Evolutionary conservation across 805 yeast species (phyloP), one percentile per base, ranked within the genome.

Genomic region (Alloascoidea africana): DNA sequence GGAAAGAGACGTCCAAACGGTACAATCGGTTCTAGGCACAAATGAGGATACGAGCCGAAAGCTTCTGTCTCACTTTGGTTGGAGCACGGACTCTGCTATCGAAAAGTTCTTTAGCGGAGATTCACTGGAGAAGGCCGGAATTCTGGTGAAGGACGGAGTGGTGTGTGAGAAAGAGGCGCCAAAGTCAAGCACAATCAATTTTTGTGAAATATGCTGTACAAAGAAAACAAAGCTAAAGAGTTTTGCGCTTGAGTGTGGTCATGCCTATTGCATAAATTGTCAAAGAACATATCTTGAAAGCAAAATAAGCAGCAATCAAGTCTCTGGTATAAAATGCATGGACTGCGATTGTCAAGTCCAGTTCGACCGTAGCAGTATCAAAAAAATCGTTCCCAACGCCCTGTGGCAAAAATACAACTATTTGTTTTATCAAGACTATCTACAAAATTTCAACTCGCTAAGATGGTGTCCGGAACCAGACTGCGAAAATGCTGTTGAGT

Each of bases 381-480:
- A 58, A 53, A 55, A 34, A 53, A 54, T 44, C 52, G 48, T 37
- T 49, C 41, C 27, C 30, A 39, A 38, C 4, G 38, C 35, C 36
- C 45, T 36, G 14, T 46, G 27, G 44, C 37, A 33, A 39, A 56
- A 42, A 46, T 55, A 47, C 42, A 35, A 27, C 19, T 34, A 40
- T 4, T 42, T 47, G 15, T 46, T 47, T 15, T 38, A 43, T 5
- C 68, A 61, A 40, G 53, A 62, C 17, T 76, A 65, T 48, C 68
- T 78, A n/a, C 68, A 68, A 13, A 62, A 67, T 35, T 66, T 69
- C 41, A 53, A 60, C 34, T 64, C 38, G 50, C 63, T 66, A 47
- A 70, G 68, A 45, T 77, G 85, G 80, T 87, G 97, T 54, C 95
- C 96, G 0, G 77, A 81, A 1, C 77, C 87, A 0, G 94, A 81